A percentile compares a stretch with the other conserved stretches of the same genome.
Conservation (phyloP, 2,329 filamentous ascomycete species). For the Aureobasidium namibiae region DNA sequence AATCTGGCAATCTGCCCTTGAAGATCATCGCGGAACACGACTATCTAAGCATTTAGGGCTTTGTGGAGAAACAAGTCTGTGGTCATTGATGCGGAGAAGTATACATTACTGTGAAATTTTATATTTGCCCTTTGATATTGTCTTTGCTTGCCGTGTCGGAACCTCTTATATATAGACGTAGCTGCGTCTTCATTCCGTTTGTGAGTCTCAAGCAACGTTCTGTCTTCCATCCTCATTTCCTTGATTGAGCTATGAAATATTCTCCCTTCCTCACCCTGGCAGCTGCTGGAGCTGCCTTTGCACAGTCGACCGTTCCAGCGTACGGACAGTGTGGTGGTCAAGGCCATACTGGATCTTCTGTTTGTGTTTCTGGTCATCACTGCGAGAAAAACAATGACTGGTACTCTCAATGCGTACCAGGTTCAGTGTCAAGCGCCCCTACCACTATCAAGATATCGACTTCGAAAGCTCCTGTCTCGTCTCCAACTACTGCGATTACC, state of each 20-base stretch:
- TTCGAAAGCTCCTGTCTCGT: neutral
- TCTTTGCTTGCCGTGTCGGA: too few species aligned
- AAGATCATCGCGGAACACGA: neutral
- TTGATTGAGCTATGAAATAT: neutral
- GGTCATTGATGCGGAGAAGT: neutral
- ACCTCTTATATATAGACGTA: neutral
- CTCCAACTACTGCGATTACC: neutral
- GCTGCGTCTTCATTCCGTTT: neutral
- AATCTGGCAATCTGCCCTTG: neutral
- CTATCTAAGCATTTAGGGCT: neutral
- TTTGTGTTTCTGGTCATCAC: constrained; percentile 31
- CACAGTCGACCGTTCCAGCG: constrained; percentile 18
- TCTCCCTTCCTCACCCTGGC: neutral
- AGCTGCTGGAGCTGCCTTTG: neutral
- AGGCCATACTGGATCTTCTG: constrained; percentile 32
- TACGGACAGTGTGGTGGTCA: constrained; percentile 41
- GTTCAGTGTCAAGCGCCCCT: neutral
- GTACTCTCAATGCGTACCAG: constrained; percentile 38
- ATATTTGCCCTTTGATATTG: neutral
- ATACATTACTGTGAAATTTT: neutral
- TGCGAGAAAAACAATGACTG: constrained; percentile 37
- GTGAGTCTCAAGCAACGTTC: neutral
- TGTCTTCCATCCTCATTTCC: neutral
- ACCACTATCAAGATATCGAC: neutral
- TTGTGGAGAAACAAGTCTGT: neutral